These are phyloP conservation scores for Marasmius sp. DNA, from an alignment of 1,284 basidiomycete species.

Conservation along the genomic window DNA sequence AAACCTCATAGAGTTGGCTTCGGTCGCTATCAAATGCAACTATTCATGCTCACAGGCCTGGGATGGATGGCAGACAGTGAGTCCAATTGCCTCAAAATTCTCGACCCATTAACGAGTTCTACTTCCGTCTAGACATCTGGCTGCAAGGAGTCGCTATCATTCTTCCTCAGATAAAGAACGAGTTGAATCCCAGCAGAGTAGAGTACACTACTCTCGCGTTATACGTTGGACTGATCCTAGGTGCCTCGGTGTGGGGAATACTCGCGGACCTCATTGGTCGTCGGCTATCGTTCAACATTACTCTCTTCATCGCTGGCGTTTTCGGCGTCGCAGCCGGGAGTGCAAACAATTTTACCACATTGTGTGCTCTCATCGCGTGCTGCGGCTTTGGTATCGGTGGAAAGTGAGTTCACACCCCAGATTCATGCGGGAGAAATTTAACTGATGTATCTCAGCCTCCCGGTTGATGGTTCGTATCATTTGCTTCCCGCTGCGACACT, in stretches of 20 bases:
- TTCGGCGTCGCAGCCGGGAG: constrained; percentile 62
- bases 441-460: constrained; percentile 33
- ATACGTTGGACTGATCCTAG: constrained; percentile 57
- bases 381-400: constrained; percentile 60
- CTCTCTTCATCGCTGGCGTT: constrained; percentile 56
- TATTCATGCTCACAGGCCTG: background rate
- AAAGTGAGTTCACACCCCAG: constrained; percentile 38
- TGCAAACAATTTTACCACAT: constrained; percentile 48
- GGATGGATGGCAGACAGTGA: background rate
- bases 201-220: constrained; percentile 55
- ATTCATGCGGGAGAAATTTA: background rate
- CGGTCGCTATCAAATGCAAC: background rate
- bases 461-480: constrained; percentile 46
- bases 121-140: constrained; percentile 45
- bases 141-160: constrained; percentile 56
- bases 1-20: background rate
- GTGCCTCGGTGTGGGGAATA: constrained; percentile 56
- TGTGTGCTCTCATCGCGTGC: constrained; percentile 51
- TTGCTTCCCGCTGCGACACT: background rate
- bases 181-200: constrained; percentile 41
- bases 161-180: constrained; percentile 44
- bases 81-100: background rate
- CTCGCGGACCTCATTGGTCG: constrained; percentile 51
- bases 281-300: constrained; percentile 57
- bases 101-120: constrained; percentile 5